These are phyloP conservation scores for Hypoxylon subgilvum DNA, from an alignment of 495 filamentous ascomycete species.

Conservation along the genomic window DNA sequence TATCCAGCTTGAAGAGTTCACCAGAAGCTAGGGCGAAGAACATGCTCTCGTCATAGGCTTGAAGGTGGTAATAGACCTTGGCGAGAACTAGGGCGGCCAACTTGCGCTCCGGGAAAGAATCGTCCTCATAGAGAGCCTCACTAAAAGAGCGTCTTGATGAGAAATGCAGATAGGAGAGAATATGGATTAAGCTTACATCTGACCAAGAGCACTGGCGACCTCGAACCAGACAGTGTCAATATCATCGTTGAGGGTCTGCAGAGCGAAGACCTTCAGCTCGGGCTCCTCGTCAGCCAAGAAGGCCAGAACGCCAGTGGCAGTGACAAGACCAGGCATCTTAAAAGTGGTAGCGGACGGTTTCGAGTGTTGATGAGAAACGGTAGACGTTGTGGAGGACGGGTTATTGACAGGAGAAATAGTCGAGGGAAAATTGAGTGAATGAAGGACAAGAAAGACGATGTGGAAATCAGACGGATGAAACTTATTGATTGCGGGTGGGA, in stretches of 20 bases:
- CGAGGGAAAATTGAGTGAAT: not conserved
- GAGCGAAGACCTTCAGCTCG: conserved; percentile 89
- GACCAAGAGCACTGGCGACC: conserved; percentile 85
- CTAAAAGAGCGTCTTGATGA: conserved; percentile 60
- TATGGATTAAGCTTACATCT: conserved; percentile 72
- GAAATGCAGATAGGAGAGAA: conserved; percentile 6
- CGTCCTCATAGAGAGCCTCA: conserved; percentile 97
- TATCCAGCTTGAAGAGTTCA: conserved; percentile 90
- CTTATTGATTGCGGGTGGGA: not conserved
- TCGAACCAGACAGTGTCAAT: conserved; percentile 98
- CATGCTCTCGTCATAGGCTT: conserved; percentile 99
- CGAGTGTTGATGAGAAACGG: not conserved
- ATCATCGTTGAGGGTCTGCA: conserved; percentile 91
- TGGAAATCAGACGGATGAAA: conserved; percentile 5
- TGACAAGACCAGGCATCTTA: conserved; percentile 90
- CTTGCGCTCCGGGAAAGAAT: conserved; percentile 89
- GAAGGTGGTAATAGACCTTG: conserved; percentile 98
- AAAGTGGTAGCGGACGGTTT: not conserved
- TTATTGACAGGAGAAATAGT: not conserved
- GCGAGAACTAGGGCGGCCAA: conserved; percentile 93
- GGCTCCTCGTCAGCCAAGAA: conserved; percentile 94
- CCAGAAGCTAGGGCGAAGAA: conserved; percentile 94
- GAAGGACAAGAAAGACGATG: not conserved
- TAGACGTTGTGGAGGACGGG: not conserved
- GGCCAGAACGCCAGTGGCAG: conserved; percentile 91